Percentiles rank a stretch among this genome's conserved stretches.
Conservation (phyloP, 495 filamentous ascomycete species). For the Xylaria longipes region DNA sequence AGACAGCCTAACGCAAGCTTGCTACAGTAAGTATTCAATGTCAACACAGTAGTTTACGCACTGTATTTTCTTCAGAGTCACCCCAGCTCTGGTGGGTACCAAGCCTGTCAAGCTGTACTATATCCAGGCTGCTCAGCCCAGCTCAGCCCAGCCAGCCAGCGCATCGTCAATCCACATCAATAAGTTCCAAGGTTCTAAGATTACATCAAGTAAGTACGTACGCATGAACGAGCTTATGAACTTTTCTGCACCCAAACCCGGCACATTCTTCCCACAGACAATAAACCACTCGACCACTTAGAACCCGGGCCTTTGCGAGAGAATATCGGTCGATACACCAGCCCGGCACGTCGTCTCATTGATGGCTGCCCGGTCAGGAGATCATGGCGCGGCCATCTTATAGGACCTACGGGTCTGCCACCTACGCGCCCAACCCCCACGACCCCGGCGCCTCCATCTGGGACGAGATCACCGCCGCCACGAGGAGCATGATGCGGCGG, state of each 20-base stretch:
- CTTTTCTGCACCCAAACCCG: neutral
- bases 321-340: neutral
- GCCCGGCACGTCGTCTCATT: conserved; percentile 12
- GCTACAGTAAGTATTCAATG: neutral
- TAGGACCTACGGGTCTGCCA: conserved; percentile 42
- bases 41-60: neutral
- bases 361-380: conserved; percentile 40
- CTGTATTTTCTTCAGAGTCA: neutral
- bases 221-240: neutral
- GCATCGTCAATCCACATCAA: neutral
- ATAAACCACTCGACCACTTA: neutral
- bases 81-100: neutral
- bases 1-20: neutral
- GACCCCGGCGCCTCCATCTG: conserved; percentile 39
- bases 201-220: no score
- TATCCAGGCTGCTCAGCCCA: neutral
- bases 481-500: conserved; percentile 33
- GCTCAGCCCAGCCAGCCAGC: conserved; percentile 10
- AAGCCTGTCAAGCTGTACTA: neutral
- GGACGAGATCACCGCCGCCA: conserved; percentile 36
- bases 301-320: neutral
- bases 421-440: conserved; percentile 26
- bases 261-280: neutral
- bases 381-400: conserved; percentile 46
- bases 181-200: neutral